Base-by-base conservation (phyloP, 2,329 filamentous ascomycete species). In the Teratosphaeria gauchensis region DNA sequence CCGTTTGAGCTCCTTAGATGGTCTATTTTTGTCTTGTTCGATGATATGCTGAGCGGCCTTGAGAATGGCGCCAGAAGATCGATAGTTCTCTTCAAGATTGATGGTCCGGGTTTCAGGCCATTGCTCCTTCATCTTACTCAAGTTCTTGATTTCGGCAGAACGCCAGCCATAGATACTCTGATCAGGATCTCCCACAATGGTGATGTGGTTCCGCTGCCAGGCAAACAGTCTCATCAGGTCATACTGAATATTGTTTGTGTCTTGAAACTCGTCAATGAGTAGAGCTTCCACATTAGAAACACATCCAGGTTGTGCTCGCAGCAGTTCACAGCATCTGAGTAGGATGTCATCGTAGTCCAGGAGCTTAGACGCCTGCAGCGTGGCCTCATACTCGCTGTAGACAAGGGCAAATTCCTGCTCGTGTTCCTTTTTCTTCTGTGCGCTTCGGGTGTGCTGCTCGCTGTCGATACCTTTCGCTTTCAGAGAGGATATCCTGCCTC, bases 81-180 rank as follows among this genome's bases (percentile, higher is more conserved):
- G 84, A 70, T 99, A 99, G 68, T 97, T 99, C 68, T 96, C 89
- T 70, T 96, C 89, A 2, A 99, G 78, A 5, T 92, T 85, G 52
- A 96, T 84, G 59, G 94, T 87, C 4, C 90, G 82, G 0, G 91
- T 94, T 30, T 87, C 82, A 0, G 86, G 86, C 68, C 88, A 96
- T 59, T 90, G 85, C 51, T 78, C 78, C 56, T 90, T 82, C 78
- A 99, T 85, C 2, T 88, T 84, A 63, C 84, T 83, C 54, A 97
- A 79, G 67, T 97, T 99, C 70, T 87, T 87, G 65, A 92, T 90
- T 72, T 99, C 92, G 9, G 94, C 92, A 7, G 90, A 92, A 21
- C 92, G 86, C 80, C 95, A 99, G 21, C 92, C 90, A 71, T 97
- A 99, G 59, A 99, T 99, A 71, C 92, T 96, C 73, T 99, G 92